Evolutionary conservation across 2,329 filamentous ascomycete genomes (phyloP).

Genomic region (Monilinia fructicola): DNA sequence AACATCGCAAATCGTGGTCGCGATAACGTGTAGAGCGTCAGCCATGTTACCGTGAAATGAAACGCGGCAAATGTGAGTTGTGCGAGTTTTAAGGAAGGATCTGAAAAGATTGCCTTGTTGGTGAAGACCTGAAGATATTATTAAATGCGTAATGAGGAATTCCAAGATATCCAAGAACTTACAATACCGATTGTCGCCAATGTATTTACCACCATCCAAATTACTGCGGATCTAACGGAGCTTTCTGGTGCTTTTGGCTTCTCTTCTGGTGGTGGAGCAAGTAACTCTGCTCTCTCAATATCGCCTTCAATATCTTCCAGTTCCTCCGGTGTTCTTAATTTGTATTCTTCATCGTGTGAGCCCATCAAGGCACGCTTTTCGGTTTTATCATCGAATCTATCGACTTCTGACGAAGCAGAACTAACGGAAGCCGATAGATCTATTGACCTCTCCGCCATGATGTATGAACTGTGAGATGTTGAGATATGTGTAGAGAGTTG

Average conservation of each 20-base stretch:
- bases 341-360: constrained; percentile 32
- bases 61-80: constrained; percentile 67
- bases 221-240: constrained; percentile 45
- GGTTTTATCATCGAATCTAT: constrained; percentile 34
- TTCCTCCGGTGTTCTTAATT: constrained; percentile 39
- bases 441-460: constrained; percentile 35
- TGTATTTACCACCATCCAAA: constrained; percentile 63
- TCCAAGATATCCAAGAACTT: constrained; percentile 36
- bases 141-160: not conserved
- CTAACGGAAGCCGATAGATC: constrained; percentile 35
- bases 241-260: constrained; percentile 37
- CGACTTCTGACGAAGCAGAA: constrained; percentile 36
- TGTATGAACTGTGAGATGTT: constrained; percentile 1
- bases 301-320: constrained; percentile 44
- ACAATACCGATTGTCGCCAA: constrained; percentile 64
- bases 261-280: constrained; percentile 42
- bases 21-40: constrained; percentile 62
- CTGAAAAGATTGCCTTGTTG: constrained; percentile 68
- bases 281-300: constrained; percentile 46
- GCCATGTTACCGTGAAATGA: constrained; percentile 66
- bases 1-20: constrained; percentile 60
- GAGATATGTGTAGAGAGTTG: not conserved
- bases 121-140: constrained; percentile 52
- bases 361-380: constrained; percentile 31
- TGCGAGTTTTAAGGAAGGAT: constrained; percentile 58